Conservation (phyloP, 805 yeast species). For the Candida mattraensis region DNA sequence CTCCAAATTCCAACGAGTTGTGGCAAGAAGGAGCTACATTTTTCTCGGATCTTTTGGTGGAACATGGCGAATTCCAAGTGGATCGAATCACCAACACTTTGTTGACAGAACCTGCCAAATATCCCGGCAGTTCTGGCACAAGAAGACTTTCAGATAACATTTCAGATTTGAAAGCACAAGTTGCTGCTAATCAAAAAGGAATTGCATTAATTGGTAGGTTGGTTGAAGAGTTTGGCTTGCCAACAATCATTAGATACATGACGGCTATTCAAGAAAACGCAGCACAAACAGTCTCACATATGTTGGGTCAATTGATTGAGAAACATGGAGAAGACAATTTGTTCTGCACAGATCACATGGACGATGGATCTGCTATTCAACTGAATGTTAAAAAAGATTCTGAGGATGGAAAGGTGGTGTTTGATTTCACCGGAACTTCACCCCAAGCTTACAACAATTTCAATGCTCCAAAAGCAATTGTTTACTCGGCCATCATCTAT, state of each 20-base stretch:
- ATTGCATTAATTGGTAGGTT: slow-evolving; percentile 61
- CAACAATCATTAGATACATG: slow-evolving; percentile 71
- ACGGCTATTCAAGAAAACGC: slow-evolving; percentile 80
- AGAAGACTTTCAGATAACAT: slow-evolving; percentile 81
- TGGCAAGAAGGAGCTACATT: slow-evolving; percentile 93
- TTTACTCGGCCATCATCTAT: slow-evolving; percentile 85
- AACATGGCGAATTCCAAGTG: slow-evolving; percentile 73
- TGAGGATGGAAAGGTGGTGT: slow-evolving; percentile 55
- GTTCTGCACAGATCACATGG: slow-evolving; percentile 66
- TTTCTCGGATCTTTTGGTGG: slow-evolving; percentile 70
- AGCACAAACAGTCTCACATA: slow-evolving; percentile 61
- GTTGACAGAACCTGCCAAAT: slow-evolving; percentile 71
- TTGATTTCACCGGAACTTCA: slow-evolving; percentile 86
- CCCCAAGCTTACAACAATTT: slow-evolving; percentile 86
- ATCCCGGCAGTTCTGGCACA: slow-evolving; percentile 88
- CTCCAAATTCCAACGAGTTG: slow-evolving; percentile 81
- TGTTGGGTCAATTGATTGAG: slow-evolving; percentile 45
- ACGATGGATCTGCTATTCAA: slow-evolving; percentile 71
- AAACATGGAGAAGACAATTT: slow-evolving; percentile 43
- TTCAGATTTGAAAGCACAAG: slow-evolving; percentile 81
- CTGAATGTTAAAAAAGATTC: slow-evolving; percentile 49
- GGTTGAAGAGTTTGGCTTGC: slow-evolving; percentile 60
- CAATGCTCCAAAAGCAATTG: slow-evolving; percentile 91
- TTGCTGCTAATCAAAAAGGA: slow-evolving; percentile 88
- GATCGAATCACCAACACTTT: slow-evolving; percentile 61